Conservation (phyloP, 139 green algal species). For the Astrephomene gubernaculifera region DNA sequence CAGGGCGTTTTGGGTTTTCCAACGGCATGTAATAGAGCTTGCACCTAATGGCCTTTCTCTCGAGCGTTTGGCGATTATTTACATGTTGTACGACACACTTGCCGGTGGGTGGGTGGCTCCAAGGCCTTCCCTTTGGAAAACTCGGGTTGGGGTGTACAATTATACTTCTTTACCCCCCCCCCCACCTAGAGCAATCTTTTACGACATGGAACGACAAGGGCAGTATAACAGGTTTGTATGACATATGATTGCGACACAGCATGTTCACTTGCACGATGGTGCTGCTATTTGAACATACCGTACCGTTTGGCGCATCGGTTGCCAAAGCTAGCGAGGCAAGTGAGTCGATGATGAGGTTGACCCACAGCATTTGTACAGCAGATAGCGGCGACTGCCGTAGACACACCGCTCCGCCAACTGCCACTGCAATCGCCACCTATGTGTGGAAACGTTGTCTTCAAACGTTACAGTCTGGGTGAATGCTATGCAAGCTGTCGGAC, state of each 20-base stretch:
- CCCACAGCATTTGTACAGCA: slow-evolving; percentile 78
- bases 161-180: neutral
- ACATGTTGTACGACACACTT: no score
- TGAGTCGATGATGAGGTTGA: slow-evolving; percentile 96
- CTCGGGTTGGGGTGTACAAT: no score
- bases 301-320: slow-evolving; percentile 76
- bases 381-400: slow-evolving; percentile 73
- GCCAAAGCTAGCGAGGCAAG: slow-evolving; percentile 86
- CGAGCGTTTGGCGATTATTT: no score
- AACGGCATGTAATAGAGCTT: no score
- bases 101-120: no score
- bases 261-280: neutral
- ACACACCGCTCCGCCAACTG: slow-evolving; percentile 74
- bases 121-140: neutral
- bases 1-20: no score
- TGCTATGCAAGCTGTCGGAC: no score
- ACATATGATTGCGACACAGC: neutral
- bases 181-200: neutral
- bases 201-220: neutral
- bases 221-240: neutral
- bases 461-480: no score
- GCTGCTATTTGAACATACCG: no score
- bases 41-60: no score
- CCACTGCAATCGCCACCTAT: slow-evolving; percentile 77
- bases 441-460: no score